These are phyloP conservation scores for Brassica carinata DNA, from an alignment of 345 rosid species.

Conservation along the genomic window DNA sequence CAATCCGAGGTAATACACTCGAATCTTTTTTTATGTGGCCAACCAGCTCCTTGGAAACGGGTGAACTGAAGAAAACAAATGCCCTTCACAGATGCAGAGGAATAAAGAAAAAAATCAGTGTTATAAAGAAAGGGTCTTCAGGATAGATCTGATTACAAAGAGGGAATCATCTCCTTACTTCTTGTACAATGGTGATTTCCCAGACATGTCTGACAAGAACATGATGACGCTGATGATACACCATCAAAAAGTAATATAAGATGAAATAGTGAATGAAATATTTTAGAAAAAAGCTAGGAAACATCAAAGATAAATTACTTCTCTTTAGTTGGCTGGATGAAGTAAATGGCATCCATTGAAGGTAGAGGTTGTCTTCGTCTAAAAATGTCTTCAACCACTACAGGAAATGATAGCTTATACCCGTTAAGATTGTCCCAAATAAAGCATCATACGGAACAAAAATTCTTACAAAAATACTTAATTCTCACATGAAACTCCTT, in stretches of 20 bases:
- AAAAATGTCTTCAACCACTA: constrained; percentile 97
- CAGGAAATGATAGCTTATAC: constrained; percentile 23
- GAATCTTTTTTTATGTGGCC: constrained; percentile 81
- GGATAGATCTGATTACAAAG: constrained; percentile 13
- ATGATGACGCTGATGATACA: constrained; percentile 70
- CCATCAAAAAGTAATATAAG: background rate
- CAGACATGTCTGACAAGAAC: constrained; percentile 99
- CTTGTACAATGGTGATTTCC: constrained; percentile 82
- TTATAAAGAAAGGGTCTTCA: background rate
- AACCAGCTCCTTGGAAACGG: constrained; percentile 81
- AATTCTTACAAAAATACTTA: constrained; percentile 3
- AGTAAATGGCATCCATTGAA: constrained; percentile 95
- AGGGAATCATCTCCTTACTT: constrained; percentile 63
- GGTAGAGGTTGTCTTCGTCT: constrained; percentile 94
- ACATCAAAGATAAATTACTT: constrained; percentile 58
- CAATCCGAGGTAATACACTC: constrained; percentile 84
- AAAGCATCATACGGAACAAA: constrained; percentile 16
- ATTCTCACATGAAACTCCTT: constrained; percentile 95
- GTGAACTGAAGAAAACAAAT: constrained; percentile 96
- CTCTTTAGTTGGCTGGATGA: constrained; percentile 95
- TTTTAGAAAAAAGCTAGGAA: background rate
- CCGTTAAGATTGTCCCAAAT: background rate
- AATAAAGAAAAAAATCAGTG: constrained; percentile 32
- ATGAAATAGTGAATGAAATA: constrained; percentile 7
- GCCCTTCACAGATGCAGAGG: constrained; percentile 65